phyloP scores from a whole-genome alignment of 2,329 filamentous ascomycete species.

The Clarireedia sp. region DNA sequence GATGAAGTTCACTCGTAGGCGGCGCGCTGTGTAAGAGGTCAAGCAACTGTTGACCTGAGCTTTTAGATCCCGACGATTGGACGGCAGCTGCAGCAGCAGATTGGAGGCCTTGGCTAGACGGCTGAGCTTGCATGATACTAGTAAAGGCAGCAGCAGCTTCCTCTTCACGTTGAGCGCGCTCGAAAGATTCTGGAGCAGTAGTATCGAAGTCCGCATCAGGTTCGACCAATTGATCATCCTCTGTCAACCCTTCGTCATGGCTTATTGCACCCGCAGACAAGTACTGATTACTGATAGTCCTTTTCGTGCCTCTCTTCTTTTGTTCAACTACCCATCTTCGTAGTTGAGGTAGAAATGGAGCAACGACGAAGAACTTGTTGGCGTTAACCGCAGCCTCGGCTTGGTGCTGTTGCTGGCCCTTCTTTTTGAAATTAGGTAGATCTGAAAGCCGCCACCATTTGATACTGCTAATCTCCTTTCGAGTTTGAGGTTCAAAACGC shows the following conservation, averaged over 20 bases:
- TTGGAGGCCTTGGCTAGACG: constrained; percentile 43
- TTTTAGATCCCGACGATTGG: constrained; percentile 18
- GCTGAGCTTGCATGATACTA: constrained; percentile 48
- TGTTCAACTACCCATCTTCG: constrained; percentile 89
- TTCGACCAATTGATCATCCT: constrained; percentile 45
- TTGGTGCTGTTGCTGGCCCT: constrained; percentile 48
- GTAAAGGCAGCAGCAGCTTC: constrained; percentile 35
- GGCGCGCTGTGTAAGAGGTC: constrained; percentile 40
- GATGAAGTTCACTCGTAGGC: constrained; percentile 9
- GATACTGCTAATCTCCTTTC: constrained; percentile 97
- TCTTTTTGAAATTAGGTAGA: constrained; percentile 69
- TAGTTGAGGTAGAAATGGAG: constrained; percentile 76
- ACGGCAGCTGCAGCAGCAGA: constrained; percentile 11
- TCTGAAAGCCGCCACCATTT: constrained; percentile 89
- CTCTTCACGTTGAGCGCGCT: not conserved
- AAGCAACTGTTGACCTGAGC: constrained; percentile 42
- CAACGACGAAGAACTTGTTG: constrained; percentile 97
- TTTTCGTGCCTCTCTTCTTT: constrained; percentile 59
- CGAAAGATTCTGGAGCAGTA: constrained; percentile 13
- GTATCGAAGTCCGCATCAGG: constrained; percentile 3
- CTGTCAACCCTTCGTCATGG: constrained; percentile 49
- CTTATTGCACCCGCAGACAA: constrained; percentile 34
- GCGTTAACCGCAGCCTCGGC: constrained; percentile 49
- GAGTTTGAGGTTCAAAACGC: constrained; percentile 77
- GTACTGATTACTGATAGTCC: constrained; percentile 35